Evolutionary conservation across 768 basidiomycete genomes (phyloP), one percentile per base, ranked within the genome.

Genomic region (Udeniomyces megalosporus): DNA sequence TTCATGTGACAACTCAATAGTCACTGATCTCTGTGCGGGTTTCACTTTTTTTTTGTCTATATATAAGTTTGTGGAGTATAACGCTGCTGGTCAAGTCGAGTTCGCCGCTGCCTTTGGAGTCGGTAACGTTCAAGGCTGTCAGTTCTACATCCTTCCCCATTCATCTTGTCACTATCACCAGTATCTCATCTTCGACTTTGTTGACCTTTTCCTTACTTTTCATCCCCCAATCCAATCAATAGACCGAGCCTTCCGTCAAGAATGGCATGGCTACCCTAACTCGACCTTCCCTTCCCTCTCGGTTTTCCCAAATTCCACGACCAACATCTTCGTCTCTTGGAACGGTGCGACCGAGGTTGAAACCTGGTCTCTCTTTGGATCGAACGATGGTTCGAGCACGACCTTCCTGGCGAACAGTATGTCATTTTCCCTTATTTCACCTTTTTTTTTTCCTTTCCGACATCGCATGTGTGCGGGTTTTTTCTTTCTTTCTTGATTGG

Each of bases 341-440:
- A 72, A 71, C 59, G 71, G 71, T 12, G 70, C 69, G 6, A 71
- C 70, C 11, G 65, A 70, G 28, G 62, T 71, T 17, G 4, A 48
- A 0, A 42, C 11, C 7, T 69, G 65, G 66, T 29, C 46, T 5
- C 52, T 70, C 14, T 24, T 64, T n/a, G 67, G 66, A 22, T 64
- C 66, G 12, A 57, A 64, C 20, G 52, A 55, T 28, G 61, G 66
- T 14, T 31, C 42, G 20, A 42, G 38, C 38, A 8, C 8, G 38
- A 42, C 38, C 10, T 42, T 42, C 38, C 8, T 42, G 10, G 8
- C 38, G 10, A 42, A 42, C 38, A 42, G 38, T 42, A 17, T 8
- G 38, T 42, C 17, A 8, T 42, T 42, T 8, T 17, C 38, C 38
- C 17, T 42, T 34, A n/a, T 26, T 54, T 62, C 3, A 24, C 31